Evolutionary conservation across 2,329 filamentous ascomycete species (phyloP), one percentile per base, ranked within the genome.

Genomic region (Fusarium illudens): DNA sequence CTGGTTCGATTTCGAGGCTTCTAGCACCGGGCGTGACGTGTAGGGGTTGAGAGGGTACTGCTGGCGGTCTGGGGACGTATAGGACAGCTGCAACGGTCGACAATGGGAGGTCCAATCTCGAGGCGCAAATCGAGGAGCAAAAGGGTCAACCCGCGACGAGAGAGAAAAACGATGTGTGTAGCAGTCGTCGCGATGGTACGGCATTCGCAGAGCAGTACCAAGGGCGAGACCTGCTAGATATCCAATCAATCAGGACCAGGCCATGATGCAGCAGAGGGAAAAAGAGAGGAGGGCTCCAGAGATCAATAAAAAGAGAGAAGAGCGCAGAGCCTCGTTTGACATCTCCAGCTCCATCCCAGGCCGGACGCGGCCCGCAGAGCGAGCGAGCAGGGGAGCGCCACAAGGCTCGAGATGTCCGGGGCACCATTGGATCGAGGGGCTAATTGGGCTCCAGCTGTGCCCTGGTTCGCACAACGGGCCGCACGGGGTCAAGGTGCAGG

Each of bases 321-420:
- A 22, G 49, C 52, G 11, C 46, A 68, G 66, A 68, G 66, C 66
- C 66, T 70, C 46, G 55, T 60, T 70, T 55, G 62, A 64, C 48
- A n/a, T 49, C 44, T 56, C 58, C 37, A 42, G 13, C 12, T 42
- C 42, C 42, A 46, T 53, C 56, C 51, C 44, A 56, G 37, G 34
- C 60, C 44, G 52, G 34, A 63, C 44, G 52, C 53, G 25, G 29
- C 15, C 49, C 34, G 58, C 66, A 60, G 65, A 27, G 7, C 42
- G 15, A 46, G 22, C 42, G 39, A 22, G 42, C 61, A 65, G 51
- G 13, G 58, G 33, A 34, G n/a, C 34, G 42, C 39, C 58, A 54
- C 56, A 68, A 56, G 56, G 65, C 60, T 68, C 48, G 25, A 30
- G 29, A 62, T 30, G 65, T 55, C 65, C 29, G 25, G 66, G 62